Evolutionary conservation across 495 filamentous ascomycete species (phyloP), one percentile per base, ranked within the genome.

Genomic region (Annulohypoxylon maeteangense): DNA sequence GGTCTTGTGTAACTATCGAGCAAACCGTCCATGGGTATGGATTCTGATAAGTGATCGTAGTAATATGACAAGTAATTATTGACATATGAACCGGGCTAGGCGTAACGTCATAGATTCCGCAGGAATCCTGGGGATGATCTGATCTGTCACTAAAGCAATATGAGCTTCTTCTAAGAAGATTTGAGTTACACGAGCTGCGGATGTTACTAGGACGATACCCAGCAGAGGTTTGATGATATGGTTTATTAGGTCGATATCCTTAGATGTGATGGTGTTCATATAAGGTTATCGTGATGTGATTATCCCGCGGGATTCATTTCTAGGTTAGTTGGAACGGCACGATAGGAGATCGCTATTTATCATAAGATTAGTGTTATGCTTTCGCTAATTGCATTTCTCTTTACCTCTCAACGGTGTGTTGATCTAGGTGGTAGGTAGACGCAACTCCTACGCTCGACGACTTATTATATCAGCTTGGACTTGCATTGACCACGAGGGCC

Each of bases 111-210:
- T 66, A 27, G 53, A 36, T 8, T 7, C 42, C 18, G 36, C 12
- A 16, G 27, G 16, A 32, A 16, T 25, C 62, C 40, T 57, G 40
- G 51, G 25, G 62, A 34, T 58, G 62, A 65, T 65, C 62, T 57
- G 62, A 58, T 50, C 51, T 50, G 40, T 25, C 23, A 31, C 36
- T 51, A 23, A 55, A 34, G 14, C 20, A 56, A 16, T 56, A 36
- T 56, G 31, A 31, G 53, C 16, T 44, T 4, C 40, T 44, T 18
- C 40, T 44, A 44, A 44, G 40, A 16, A 8, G n/a, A 44, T 18
- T 44, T 44, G 40, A 20, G 40, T 18, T 44, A 20, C 40, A 44
- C 12, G 4, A 53, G 25, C 3, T 29, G 25, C 12, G 1, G 18
- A 23, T 47, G 10, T 11, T 47, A 47, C n/a, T 42, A 3, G 16